Evolutionary conservation across 2,329 filamentous ascomycete species (phyloP).

Genomic region (Penicillium sp.): DNA sequence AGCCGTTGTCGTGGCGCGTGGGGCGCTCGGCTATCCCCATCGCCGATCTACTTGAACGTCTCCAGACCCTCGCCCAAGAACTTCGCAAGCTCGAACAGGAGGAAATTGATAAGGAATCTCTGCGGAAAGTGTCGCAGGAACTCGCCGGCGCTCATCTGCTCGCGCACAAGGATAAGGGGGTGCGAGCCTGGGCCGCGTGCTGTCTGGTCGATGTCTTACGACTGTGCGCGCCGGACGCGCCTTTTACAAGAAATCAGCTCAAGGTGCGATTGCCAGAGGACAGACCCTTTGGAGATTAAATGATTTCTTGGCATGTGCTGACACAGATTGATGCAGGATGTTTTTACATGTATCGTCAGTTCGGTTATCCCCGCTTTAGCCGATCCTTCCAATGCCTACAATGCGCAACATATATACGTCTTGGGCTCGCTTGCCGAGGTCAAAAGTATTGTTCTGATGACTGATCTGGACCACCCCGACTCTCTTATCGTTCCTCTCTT

Average conservation of each 20-base stretch:
- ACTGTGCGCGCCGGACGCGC: constrained; percentile 90
- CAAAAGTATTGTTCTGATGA: constrained; percentile 89
- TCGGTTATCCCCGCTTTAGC: constrained; percentile 81
- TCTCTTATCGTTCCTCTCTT: constrained; percentile 79
- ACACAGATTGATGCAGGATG: constrained; percentile 62
- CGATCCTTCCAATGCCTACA: constrained; percentile 85
- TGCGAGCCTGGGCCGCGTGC: constrained; percentile 83
- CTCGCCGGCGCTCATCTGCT: constrained; percentile 79
- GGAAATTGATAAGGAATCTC: constrained; percentile 76
- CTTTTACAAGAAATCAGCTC: constrained; percentile 84
- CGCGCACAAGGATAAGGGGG: constrained; percentile 88
- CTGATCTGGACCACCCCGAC: constrained; percentile 81
- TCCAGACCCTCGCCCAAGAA: constrained; percentile 80
- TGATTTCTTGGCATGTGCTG: background rate
- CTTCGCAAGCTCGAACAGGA: constrained; percentile 85
- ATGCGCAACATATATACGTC: constrained; percentile 89
- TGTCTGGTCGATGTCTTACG: constrained; percentile 92
- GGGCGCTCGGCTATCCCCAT: constrained; percentile 80
- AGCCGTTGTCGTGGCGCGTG: constrained; percentile 85
- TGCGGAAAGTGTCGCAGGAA: constrained; percentile 80
- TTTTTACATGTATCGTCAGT: constrained; percentile 85
- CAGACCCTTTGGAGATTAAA: background rate
- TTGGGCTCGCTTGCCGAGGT: constrained; percentile 85
- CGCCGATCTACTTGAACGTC: constrained; percentile 74
- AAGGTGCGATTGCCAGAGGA: constrained; percentile 61